Evolutionary conservation across 2,329 filamentous ascomycete genomes (phyloP).

Genomic region (Neopestalotiopsis clavispora): DNA sequence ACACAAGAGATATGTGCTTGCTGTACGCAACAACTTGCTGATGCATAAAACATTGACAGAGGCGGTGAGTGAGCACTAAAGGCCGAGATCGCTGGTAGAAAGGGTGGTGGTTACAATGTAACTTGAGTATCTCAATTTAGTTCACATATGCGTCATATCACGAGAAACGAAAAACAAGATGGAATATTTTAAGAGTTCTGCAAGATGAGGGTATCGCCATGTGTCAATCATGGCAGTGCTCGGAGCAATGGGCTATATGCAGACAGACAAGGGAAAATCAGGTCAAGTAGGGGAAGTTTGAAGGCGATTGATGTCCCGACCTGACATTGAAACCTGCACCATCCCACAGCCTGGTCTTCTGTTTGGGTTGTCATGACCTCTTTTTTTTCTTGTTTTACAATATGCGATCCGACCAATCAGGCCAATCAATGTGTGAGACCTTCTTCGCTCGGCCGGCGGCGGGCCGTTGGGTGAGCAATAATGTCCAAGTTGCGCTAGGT

Average conservation of each 20-base stretch:
- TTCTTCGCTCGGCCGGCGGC: background rate
- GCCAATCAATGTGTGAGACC: background rate
- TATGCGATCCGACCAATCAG: background rate
- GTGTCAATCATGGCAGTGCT: background rate
- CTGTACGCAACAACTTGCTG: background rate
- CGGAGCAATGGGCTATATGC: background rate
- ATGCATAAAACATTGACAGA: background rate
- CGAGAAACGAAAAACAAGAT: background rate
- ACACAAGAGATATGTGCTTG: background rate
- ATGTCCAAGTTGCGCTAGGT: background rate
- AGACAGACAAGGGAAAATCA: background rate
- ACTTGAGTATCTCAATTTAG: constrained; percentile 1
- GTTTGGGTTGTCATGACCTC: background rate
- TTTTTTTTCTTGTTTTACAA: background rate
- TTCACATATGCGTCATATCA: background rate
- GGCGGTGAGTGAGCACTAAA: constrained; percentile 1
- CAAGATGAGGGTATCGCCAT: background rate
- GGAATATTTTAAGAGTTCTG: background rate
- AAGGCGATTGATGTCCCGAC: background rate
- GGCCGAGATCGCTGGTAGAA: background rate
- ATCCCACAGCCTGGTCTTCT: background rate
- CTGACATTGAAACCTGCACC: background rate
- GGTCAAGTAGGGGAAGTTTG: too few relatives aligned
- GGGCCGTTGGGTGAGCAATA: background rate
- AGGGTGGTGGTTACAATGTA: background rate